A percentile compares a stretch with the other conserved stretches of the same genome.
These are phyloP conservation scores for Rubroshorea leprosula DNA, from an alignment of 345 rosid species.

Conservation along the genomic window DNA sequence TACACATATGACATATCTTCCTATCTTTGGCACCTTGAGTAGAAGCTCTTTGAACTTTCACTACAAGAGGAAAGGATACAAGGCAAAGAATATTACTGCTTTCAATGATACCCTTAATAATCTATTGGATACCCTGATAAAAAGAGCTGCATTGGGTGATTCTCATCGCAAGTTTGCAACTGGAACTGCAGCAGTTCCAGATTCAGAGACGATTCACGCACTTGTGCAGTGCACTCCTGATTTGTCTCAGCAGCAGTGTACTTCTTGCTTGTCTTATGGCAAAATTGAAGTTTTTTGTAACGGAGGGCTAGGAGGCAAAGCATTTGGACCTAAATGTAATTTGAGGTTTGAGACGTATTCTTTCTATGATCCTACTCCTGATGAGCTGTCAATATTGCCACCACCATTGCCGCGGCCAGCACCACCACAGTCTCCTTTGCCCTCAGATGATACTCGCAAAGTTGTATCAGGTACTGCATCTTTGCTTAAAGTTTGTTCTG, in stretches of 20 bases:
- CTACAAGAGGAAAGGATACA: too few relatives aligned
- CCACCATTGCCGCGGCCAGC: too few relatives aligned
- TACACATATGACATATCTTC: conserved; percentile 40
- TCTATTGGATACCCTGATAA: conserved; percentile 14
- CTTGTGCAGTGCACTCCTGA: neutral
- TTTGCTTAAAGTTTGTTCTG: too few relatives aligned
- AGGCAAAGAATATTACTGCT: conserved; percentile 11
- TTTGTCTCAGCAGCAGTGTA: neutral
- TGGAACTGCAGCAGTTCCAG: neutral
- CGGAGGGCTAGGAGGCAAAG: neutral
- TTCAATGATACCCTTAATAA: conserved; percentile 23
- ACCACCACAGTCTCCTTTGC: too few relatives aligned
- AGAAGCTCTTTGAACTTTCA: conserved; percentile 7
- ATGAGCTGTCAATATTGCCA: too few relatives aligned
- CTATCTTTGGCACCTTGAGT: conserved; percentile 23
- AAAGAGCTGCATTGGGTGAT: conserved; percentile 16
- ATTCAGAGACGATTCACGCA: neutral
- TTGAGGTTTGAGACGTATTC: neutral
- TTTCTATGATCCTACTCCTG: too few relatives aligned
- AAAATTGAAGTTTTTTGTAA: neutral
- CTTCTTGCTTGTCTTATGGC: neutral
- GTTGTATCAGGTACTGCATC: too few relatives aligned
- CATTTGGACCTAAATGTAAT: neutral
- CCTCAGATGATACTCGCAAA: too few relatives aligned
- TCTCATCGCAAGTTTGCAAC: conserved; percentile 24